Evolutionary conservation across 768 basidiomycete genomes (phyloP).

Genomic region (Termitomyces sp.): DNA sequence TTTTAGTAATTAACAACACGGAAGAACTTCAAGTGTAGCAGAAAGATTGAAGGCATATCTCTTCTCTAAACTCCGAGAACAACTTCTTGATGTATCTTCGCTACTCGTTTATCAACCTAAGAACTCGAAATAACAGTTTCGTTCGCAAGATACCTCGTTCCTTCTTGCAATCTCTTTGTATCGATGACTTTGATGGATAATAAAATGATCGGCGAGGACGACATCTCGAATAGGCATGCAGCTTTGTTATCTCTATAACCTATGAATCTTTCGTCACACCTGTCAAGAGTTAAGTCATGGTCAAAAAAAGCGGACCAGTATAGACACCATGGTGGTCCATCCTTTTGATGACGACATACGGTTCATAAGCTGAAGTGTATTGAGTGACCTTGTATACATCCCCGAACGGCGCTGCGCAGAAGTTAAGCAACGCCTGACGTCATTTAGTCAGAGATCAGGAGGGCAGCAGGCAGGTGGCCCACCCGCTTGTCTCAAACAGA

Average conservation of each 20-base stretch:
- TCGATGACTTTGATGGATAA: slow-evolving; percentile 81
- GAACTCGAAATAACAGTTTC: neutral
- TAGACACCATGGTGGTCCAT: slow-evolving; percentile 67
- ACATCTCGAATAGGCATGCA: slow-evolving; percentile 88
- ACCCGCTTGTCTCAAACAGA: slow-evolving; percentile 60
- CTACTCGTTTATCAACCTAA: slow-evolving; percentile 26
- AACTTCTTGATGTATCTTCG: slow-evolving; percentile 72
- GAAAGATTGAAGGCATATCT: slow-evolving; percentile 57
- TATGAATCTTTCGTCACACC: slow-evolving; percentile 89
- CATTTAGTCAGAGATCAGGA: neutral
- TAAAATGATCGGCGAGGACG: slow-evolving; percentile 82
- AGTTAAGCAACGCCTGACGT: slow-evolving; percentile 46
- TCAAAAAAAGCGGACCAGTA: slow-evolving; percentile 1
- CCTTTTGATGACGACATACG: slow-evolving; percentile 81
- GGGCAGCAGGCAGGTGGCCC: slow-evolving; percentile 11
- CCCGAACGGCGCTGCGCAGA: slow-evolving; percentile 57
- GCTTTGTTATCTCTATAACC: slow-evolving; percentile 94
- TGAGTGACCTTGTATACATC: slow-evolving; percentile 69
- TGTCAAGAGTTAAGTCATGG: slow-evolving; percentile 21
- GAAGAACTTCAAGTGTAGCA: neutral
- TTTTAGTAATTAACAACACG: neutral
- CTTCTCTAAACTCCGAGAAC: slow-evolving; percentile 75
- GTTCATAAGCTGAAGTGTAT: slow-evolving; percentile 85
- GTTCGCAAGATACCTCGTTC: slow-evolving; percentile 46
- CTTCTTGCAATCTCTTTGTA: slow-evolving; percentile 75